These are phyloP conservation scores for Talaromyces sp. DNA, from an alignment of 2,329 filamentous ascomycete genomes.

Conservation along the genomic window DNA sequence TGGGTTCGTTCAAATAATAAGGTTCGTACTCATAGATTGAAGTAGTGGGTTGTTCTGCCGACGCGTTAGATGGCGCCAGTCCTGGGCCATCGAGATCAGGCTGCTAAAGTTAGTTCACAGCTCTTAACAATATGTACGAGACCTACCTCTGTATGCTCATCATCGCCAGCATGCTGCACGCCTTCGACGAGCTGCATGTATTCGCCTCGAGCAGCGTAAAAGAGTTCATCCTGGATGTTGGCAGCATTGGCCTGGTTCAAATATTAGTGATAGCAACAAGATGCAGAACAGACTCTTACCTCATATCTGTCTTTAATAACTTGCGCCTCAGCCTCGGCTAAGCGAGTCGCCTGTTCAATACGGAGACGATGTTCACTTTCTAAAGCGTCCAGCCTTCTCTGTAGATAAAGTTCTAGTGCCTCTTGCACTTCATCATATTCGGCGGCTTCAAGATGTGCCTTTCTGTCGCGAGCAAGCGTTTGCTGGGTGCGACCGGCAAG, in stretches of 20 bases:
- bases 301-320: conserved; percentile 32
- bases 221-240: conserved; percentile 37
- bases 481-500: conserved; percentile 39
- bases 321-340: conserved; percentile 31
- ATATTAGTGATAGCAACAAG: conserved; percentile 1
- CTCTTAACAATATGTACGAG: neutral
- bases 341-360: conserved; percentile 29
- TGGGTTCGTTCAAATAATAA: conserved; percentile 24
- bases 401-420: conserved; percentile 29
- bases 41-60: conserved; percentile 27
- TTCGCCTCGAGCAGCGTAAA: conserved; percentile 39
- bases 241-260: conserved; percentile 25
- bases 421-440: conserved; percentile 38
- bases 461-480: conserved; percentile 40
- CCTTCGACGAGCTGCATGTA: conserved; percentile 40
- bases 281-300: conserved; percentile 22
- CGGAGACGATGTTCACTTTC: conserved; percentile 34
- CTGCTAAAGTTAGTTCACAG: conserved; percentile 6
- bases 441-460: conserved; percentile 38
- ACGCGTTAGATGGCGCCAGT: neutral
- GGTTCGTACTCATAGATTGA: conserved; percentile 31
- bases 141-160: conserved; percentile 38
- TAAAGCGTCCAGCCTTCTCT: conserved; percentile 28
- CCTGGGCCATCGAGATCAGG: conserved; percentile 12
- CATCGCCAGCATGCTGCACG: conserved; percentile 39